These are phyloP conservation scores for Dipodascus albidus DNA, from an alignment of 805 yeast species.

Conservation along the genomic window DNA sequence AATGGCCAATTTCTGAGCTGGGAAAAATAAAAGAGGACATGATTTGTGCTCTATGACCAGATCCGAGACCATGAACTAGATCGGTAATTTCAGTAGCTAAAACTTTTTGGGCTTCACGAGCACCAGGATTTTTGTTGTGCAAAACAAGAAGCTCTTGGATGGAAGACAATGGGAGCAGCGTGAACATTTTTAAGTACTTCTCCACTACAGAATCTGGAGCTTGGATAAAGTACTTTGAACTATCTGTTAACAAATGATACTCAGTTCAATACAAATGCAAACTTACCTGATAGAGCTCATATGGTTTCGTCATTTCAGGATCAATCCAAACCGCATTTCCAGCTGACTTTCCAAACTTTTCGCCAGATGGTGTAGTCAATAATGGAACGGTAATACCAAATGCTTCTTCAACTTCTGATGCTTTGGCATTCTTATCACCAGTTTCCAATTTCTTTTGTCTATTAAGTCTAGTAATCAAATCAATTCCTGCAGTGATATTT, in stretches of 20 bases:
- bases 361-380: slow-evolving; percentile 78
- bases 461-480: slow-evolving; percentile 55
- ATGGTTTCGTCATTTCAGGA: slow-evolving; percentile 61
- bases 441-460: slow-evolving; percentile 10
- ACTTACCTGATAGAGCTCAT: slow-evolving; percentile 55
- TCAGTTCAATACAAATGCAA: not conserved
- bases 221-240: slow-evolving; percentile 50
- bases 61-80: slow-evolving; percentile 73
- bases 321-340: slow-evolving; percentile 93
- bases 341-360: slow-evolving; percentile 92
- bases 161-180: slow-evolving; percentile 51
- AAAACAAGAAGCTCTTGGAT: slow-evolving; percentile 34
- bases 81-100: slow-evolving; percentile 82
- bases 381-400: slow-evolving; percentile 86
- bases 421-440: not conserved
- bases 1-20: not conserved
- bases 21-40: slow-evolving; percentile 24
- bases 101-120: slow-evolving; percentile 59
- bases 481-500: slow-evolving; percentile 91
- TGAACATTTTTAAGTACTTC: slow-evolving; percentile 61
- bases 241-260: not conserved
- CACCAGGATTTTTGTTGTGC: slow-evolving; percentile 51
- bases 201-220: slow-evolving; percentile 66
- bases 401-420: slow-evolving; percentile 10
- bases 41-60: slow-evolving; percentile 50